Conservation (phyloP, 345 rosid species). For the Gossypium raimondii region DNA sequence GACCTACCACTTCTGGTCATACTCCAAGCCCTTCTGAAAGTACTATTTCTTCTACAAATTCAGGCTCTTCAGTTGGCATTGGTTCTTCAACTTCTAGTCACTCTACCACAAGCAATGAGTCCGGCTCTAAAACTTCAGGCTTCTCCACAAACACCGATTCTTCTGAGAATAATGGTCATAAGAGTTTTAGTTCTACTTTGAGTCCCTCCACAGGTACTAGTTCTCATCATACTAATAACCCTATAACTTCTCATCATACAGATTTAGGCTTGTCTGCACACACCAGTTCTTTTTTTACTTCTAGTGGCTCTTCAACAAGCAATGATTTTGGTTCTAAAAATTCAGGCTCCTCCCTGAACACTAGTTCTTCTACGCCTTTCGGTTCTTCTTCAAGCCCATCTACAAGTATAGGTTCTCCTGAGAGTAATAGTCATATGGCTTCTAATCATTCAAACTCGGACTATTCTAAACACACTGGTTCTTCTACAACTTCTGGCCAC, state of each 20-base stretch:
- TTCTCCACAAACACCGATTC: background rate
- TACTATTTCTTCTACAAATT: background rate
- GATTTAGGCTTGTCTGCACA: background rate
- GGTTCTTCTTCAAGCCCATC: too few relatives aligned
- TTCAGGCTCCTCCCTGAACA: background rate
- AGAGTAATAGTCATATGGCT: background rate
- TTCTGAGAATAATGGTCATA: too few relatives aligned
- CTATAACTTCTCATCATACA: background rate
- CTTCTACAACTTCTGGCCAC: background rate
- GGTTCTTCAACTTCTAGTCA: background rate
- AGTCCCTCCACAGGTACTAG: background rate
- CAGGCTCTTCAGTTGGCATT: background rate
- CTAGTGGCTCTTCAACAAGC: background rate
- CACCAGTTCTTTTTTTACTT: background rate
- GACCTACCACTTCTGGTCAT: too few relatives aligned
- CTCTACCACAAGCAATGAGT: background rate
- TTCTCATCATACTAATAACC: background rate
- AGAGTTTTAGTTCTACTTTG: background rate
- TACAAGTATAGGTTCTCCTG: too few relatives aligned
- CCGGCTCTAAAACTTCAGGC: too few relatives aligned
- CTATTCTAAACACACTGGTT: background rate
- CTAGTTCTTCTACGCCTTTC: background rate
- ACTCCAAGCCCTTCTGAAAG: too few relatives aligned
- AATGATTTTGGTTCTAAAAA: background rate
- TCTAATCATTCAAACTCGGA: background rate